Percentiles rank a stretch among this genome's conserved stretches.
These are phyloP conservation scores for Musa acuminata DNA, from an alignment of 176 grass and related monocot species.

Conservation along the genomic window DNA sequence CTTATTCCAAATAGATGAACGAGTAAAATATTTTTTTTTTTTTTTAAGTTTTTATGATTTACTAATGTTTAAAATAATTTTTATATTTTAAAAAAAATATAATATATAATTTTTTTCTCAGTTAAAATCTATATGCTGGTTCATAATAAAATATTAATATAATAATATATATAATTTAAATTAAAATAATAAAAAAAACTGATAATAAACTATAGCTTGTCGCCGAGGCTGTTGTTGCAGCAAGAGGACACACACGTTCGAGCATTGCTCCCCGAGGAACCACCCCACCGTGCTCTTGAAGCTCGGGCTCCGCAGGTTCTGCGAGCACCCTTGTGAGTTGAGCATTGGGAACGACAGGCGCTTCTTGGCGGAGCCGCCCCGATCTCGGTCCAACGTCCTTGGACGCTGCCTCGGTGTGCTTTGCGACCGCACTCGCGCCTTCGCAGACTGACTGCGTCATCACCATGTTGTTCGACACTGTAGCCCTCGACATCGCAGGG, in stretches of 20 bases:
- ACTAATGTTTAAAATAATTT: too few species aligned
- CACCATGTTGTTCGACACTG: constrained; percentile 64
- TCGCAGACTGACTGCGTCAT: constrained; percentile 89
- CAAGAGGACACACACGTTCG: constrained; percentile 54
- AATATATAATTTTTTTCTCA: too few species aligned
- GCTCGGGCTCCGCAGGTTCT: constrained; percentile 67
- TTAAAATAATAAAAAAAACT: too few species aligned
- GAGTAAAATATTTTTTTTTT: too few species aligned
- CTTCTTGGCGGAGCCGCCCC: constrained; percentile 40
- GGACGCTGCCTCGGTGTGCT: constrained; percentile 71
- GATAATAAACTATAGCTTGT: too few species aligned
- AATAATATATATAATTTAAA: too few species aligned
- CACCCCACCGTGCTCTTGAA: constrained; percentile 72
- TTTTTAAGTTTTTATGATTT: too few species aligned
- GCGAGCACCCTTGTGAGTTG: constrained; percentile 35
- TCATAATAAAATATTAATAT: too few species aligned
- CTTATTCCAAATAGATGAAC: too few species aligned
- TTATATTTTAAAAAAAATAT: too few species aligned
- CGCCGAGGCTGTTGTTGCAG: constrained; percentile 50
- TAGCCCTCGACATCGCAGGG: constrained; percentile 8
- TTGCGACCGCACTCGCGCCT: constrained; percentile 58
- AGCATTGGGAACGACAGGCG: constrained; percentile 65
- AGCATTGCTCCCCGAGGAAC: constrained; percentile 62
- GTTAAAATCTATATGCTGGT: too few species aligned
- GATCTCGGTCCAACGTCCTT: constrained; percentile 48